phyloP scores from a whole-genome alignment of 257 asterid species.

The Verbascum thapsus region DNA sequence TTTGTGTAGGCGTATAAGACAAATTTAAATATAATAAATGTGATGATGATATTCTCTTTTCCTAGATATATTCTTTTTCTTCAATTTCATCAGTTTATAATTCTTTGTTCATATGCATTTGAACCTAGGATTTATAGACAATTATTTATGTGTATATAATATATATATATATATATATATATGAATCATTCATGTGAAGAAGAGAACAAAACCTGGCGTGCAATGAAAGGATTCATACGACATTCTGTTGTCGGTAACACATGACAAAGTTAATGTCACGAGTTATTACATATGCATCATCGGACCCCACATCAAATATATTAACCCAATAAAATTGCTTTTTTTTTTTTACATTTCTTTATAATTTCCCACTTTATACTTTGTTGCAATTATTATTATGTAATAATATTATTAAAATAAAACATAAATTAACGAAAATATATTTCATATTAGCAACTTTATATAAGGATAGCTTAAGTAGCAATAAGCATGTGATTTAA shows the following conservation, averaged over 20 bases:
- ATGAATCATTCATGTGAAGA: not conserved
- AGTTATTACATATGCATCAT: conserved; percentile 10
- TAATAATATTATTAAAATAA: too few species aligned
- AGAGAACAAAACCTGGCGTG: conserved; percentile 52
- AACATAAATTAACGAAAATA: too few species aligned
- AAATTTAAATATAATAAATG: too few species aligned
- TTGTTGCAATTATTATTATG: not conserved
- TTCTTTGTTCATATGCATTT: too few species aligned
- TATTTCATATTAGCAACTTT: too few species aligned
- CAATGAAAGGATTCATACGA: conserved; percentile 31
- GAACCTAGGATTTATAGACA: too few species aligned
- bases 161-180: too few species aligned
- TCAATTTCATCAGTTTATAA: too few species aligned
- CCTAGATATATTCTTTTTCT: too few species aligned
- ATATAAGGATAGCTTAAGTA: not conserved
- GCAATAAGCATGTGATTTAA: conserved; percentile 16
- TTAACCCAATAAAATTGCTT: not conserved
- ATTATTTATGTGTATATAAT: too few species aligned
- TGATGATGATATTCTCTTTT: too few species aligned
- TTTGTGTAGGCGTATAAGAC: too few species aligned
- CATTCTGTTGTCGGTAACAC: conserved; percentile 36
- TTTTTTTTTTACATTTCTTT: not conserved
- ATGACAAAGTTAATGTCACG: conserved; percentile 27
- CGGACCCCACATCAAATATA: conserved; percentile 4
- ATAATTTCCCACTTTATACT: not conserved